Percentiles rank a stretch among this genome's conserved stretches.
Evolutionary conservation across 495 filamentous ascomycete species (phyloP).

Genomic region (Penicillium turbatum): DNA sequence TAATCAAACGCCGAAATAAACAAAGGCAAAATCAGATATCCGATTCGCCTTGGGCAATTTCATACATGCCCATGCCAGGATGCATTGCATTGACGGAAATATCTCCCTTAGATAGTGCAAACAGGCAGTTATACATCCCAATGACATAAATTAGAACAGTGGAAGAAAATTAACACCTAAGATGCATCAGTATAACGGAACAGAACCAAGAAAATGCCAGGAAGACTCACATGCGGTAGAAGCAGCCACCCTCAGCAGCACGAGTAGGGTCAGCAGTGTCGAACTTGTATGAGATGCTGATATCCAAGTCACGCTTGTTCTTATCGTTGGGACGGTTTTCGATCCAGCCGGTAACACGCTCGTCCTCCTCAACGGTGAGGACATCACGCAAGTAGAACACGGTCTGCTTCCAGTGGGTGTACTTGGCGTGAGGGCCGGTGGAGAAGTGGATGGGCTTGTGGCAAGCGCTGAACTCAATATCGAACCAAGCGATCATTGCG

Average conservation of each 20-base stretch:
- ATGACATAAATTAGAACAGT: slow-evolving; percentile 21
- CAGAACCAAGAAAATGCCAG: not conserved
- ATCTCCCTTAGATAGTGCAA: slow-evolving; percentile 20
- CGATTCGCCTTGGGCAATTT: slow-evolving; percentile 23
- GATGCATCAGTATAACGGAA: slow-evolving; percentile 24
- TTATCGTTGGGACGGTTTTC: slow-evolving; percentile 85
- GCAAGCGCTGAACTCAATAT: slow-evolving; percentile 95
- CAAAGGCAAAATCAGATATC: slow-evolving; percentile 20
- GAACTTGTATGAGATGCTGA: slow-evolving; percentile 77
- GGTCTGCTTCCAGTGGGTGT: slow-evolving; percentile 94
- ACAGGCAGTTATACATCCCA: slow-evolving; percentile 19
- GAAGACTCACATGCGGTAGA: slow-evolving; percentile 79
- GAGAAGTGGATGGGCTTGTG: slow-evolving; percentile 82
- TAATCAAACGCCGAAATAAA: slow-evolving; percentile 37
- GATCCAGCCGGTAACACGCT: slow-evolving; percentile 65
- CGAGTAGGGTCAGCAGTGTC: slow-evolving; percentile 68
- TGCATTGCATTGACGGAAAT: slow-evolving; percentile 19
- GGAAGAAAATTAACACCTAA: slow-evolving; percentile 40
- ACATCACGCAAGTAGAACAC: slow-evolving; percentile 86
- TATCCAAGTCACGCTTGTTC: slow-evolving; percentile 93
- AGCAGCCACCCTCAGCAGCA: slow-evolving; percentile 61
- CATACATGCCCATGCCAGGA: slow-evolving; percentile 31
- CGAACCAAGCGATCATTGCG: slow-evolving; percentile 96
- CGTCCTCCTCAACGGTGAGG: slow-evolving; percentile 75
- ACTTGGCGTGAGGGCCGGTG: slow-evolving; percentile 84